Evolutionary conservation across 371 early-diverging fungal species (phyloP).

Genomic region (Batrachochytrium dendrobatidis): DNA sequence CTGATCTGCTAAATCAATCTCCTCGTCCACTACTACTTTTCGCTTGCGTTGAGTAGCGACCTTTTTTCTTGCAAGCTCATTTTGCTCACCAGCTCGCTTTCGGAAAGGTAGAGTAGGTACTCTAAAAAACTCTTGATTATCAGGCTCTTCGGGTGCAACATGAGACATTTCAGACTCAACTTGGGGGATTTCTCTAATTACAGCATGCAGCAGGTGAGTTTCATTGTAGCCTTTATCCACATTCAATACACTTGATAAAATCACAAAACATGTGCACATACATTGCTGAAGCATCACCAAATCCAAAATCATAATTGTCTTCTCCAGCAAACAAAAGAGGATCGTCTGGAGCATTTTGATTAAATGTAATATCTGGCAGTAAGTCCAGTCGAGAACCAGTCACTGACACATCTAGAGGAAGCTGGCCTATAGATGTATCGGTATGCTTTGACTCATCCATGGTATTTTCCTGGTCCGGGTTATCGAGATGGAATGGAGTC

Average conservation of each 20-base stretch:
- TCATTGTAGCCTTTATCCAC: too few species aligned
- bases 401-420: background rate
- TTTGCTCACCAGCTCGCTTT: background rate
- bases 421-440: background rate
- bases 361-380: background rate
- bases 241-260: too few species aligned
- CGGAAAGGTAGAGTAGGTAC: background rate
- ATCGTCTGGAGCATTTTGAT: background rate
- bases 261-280: too few species aligned
- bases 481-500: conserved; percentile 15
- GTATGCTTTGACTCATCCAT: background rate
- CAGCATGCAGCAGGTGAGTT: too few species aligned
- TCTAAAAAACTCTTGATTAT: background rate
- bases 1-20: conserved; percentile 59
- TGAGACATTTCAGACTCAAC: too few species aligned
- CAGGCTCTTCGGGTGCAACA: background rate
- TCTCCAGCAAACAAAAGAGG: background rate
- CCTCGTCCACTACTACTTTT: conserved; percentile 56
- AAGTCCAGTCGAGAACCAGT: too few species aligned
- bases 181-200: too few species aligned
- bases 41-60: conserved; percentile 33
- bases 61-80: background rate
- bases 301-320: background rate
- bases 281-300: too few species aligned
- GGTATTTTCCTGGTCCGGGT: background rate